Evolutionary conservation across 2,329 filamentous ascomycete genomes (phyloP), one percentile per base, ranked within the genome.

Genomic region (Alternaria tenuissima): DNA sequence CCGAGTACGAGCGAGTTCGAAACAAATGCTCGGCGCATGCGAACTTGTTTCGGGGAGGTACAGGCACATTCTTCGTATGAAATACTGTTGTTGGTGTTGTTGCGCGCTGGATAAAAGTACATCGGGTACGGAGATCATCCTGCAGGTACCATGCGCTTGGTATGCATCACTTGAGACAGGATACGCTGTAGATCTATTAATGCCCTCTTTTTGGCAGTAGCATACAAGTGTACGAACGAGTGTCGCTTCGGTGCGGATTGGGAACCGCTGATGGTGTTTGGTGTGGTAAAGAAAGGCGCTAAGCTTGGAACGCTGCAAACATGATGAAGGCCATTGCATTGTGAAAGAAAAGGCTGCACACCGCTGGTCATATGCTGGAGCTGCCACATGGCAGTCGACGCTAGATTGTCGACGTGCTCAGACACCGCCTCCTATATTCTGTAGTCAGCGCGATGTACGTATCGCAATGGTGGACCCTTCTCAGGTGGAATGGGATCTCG

Each of bases 371-470:
- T 48, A 22, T 41, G 39, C 39, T 41, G 39, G 39, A 41, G 39
- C 18, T 22, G 39, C 5, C 20, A 22, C 39, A 22, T 41, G n/a
- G 28, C 20, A 24, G 20, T 16, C 39, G 20, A 32, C n/a, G 52
- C 14, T 32, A 26, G 12, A 42, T 42, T 9, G 5, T 42, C 36
- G 16, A 24, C 5, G 16, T 7, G 5, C 32, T 64, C 20, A 66
- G 11, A 65, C 20, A 30, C 64, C 57, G 22, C 60, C 59, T 36
- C 62, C 64, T 63, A 16, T 32, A 3, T 5, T 14, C 30, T 6
- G 20, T 0, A 44, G 26, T 67, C 46, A 63, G 65, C 47, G 43
- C 26, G 39, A 41, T 43, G 22, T 22, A 26, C 16, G 6, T 24
- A 30, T 24, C 32, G n/a, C 14, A 20, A 16, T 18, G 2, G 22